Evolutionary conservation across 2,329 filamentous ascomycete genomes (phyloP), one percentile per base, ranked within the genome.

Genomic region (Phialophora tarda): DNA sequence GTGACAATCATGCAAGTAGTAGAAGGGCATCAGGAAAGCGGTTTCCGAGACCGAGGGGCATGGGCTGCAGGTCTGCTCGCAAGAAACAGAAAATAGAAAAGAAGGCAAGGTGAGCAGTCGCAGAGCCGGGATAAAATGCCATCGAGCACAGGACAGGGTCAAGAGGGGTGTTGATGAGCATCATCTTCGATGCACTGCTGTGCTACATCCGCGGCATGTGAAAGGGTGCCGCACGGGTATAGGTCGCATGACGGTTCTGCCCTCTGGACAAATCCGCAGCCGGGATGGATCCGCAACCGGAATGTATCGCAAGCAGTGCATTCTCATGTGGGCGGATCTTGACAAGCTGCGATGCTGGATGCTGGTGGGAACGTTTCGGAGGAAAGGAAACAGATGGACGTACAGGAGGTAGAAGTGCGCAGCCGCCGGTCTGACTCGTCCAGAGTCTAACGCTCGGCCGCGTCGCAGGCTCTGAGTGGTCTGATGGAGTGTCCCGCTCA

Each of bases 1-100:
- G 78, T 96, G 92, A 76, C 91, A 96, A 80, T 96, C 91, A 84
- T 95, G 89, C 65, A 91, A 83, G 79, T 84, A 96, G 79, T 92
- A 94, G 74, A 85, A 80, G 83, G 91, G 91, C 91, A 96, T 96
- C 58, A 58, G 65, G 62, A 54, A 61, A 3, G 30, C 32, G 72
- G 66, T 71, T 73, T 58, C 41, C 12, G 32, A 17, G 41, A 53
- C n/a, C 24, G 41, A 58, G 53, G 44, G 80, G 81, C 38, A 34
- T 30, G 41, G 34, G 26, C 54, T 44, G 41, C 32, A 21, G 12
- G 32, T 58, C 50, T 30, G 47, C 23, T 32, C 28, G 4, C 47
- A 1, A 28, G 58, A 28, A 23, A 53, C 67, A 66, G 54, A 59
- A 28, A 63, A 12, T 24, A 59, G 41, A 24, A 65, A 58, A 62